Base-by-base conservation (phyloP, 2,329 filamentous ascomycete genomes). In the Zasmidium cellare region DNA sequence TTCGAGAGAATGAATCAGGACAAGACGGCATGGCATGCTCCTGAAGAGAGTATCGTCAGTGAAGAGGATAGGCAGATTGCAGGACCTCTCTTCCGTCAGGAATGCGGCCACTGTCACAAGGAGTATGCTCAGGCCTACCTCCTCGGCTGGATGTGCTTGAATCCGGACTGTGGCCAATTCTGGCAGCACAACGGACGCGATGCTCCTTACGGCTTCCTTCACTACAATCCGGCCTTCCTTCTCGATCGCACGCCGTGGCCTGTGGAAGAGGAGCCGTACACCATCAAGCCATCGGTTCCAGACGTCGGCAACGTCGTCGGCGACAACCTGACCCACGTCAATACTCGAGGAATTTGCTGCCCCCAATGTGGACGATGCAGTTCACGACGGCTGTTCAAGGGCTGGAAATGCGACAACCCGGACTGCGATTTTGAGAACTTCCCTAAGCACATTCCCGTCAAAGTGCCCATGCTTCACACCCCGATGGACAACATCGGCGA, bases 281-380 rank as follows among this genome's bases (percentile, higher is more conserved):
- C 68, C 3, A 67, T 82, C 2, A 66, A 79, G 7, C 75, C 74
- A 0, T 67, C 77, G 7, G 59, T 79, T 0, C 72, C 78, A 9
- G 67, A 74, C 1, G 63, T 71, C 0, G 73, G 75, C 14, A 70
- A 74, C 0, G 67, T 75, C 3, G 64, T 73, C 1, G 77, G 77
- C 3, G 75, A 79, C 55, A 80, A 82, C 2, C 80, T 82, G 0
- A 79, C 83, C 11, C 73, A 76, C 2, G 71, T 76, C 9, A 84
- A 82, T 56, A 87, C 84, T 66, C 77, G 78, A 51, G 89, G 88
- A 0, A 82, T 91, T 48, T 83, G 88, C 1, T 92, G 89, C 64
- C 85, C 84, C 0, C 58, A 74, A 1, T 92, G 89, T 62, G 75
- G 78, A 0, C 80, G 83, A 44, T 90, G 88, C 65, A 85, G 80